Evolutionary conservation across 345 rosid species (phyloP), one percentile per base, ranked within the genome.

Genomic region (Eucalyptus cloeziana): DNA sequence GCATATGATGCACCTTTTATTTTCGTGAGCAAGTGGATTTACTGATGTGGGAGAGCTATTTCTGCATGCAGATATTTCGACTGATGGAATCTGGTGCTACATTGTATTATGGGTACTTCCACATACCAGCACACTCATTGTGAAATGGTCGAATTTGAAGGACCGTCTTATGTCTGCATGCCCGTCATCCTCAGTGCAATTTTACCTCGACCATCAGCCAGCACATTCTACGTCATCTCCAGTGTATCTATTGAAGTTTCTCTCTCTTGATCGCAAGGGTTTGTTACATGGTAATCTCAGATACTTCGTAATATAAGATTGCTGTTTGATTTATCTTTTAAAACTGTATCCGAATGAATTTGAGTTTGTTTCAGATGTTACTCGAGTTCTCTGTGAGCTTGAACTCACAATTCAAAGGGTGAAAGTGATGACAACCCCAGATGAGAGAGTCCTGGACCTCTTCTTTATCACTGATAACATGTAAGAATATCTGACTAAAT

Each of bases 81-180:
- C 98, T 1, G 98, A 97, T 94, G 98, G 98, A 88, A 94, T 89
- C 89, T 96, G 98, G 98, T 97, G 97, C 91, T 96, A 93, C 90
- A 56, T 97, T 45, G 96, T 96, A 6, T 91, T 97, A 62, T 97
- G 96, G 97, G 99, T 97, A 85, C 90, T 94, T 90, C 98, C 96
- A 50, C 90, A 88, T 90, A 91, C 93, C 76, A 90, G 92, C 85
- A 93, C 92, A 13, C 87, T 91, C 24, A 89, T 86, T 49, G 37
- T 96, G 24, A 95, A 95, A 92, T 96, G 99, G 98, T 88, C 94
- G 11, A 95, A 94, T 90, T 92, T 97, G 94, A 95, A 94, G 93
- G 91, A 92, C 86, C 95, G 97, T 22, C 96, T 97, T 88, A 87
- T 92, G n/a, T 94, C 94, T 25, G 89, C 92, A 31, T 97, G 98